These are phyloP conservation scores for Suillus luteus DNA, from an alignment of 768 basidiomycete genomes.

Conservation along the genomic window DNA sequence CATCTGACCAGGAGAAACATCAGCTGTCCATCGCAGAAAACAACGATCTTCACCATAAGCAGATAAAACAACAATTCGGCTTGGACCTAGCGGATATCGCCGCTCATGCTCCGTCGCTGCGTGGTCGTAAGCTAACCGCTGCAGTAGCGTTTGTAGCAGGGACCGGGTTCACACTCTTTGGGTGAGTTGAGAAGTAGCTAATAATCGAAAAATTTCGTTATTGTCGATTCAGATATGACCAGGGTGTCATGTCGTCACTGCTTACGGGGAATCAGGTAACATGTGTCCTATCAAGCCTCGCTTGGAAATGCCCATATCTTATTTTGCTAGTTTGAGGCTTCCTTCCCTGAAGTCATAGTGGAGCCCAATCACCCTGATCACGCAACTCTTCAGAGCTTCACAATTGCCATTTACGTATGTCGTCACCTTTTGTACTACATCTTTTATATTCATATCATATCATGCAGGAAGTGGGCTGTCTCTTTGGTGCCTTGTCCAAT, in stretches of 20 bases:
- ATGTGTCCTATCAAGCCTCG: background rate
- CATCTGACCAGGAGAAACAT: slow-evolving; percentile 6
- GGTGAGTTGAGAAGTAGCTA: slow-evolving; percentile 23
- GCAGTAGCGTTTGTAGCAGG: slow-evolving; percentile 39
- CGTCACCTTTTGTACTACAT: background rate
- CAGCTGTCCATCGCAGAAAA: slow-evolving; percentile 3
- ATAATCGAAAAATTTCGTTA: background rate
- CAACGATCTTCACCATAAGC: background rate
- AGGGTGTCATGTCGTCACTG: slow-evolving; percentile 45
- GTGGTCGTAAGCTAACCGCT: slow-evolving; percentile 24
- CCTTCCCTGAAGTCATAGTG: slow-evolving; percentile 39
- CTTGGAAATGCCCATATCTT: background rate
- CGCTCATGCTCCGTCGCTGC: slow-evolving; percentile 25
- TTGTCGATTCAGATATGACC: slow-evolving; percentile 36
- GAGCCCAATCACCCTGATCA: slow-evolving; percentile 28
- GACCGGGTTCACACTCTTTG: slow-evolving; percentile 41
- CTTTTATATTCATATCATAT: background rate
- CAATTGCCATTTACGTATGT: slow-evolving; percentile 41
- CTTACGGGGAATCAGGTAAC: slow-evolving; percentile 36
- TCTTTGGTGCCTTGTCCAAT: slow-evolving; percentile 44
- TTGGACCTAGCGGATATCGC: slow-evolving; percentile 21
- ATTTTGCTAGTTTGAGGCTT: slow-evolving; percentile 35
- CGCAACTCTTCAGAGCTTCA: slow-evolving; percentile 40
- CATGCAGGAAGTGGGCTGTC: slow-evolving; percentile 44
- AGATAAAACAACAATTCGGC: slow-evolving; percentile 1